These are phyloP conservation scores for Podaxis sp. DNA, from an alignment of 768 basidiomycete species.

Conservation along the genomic window DNA sequence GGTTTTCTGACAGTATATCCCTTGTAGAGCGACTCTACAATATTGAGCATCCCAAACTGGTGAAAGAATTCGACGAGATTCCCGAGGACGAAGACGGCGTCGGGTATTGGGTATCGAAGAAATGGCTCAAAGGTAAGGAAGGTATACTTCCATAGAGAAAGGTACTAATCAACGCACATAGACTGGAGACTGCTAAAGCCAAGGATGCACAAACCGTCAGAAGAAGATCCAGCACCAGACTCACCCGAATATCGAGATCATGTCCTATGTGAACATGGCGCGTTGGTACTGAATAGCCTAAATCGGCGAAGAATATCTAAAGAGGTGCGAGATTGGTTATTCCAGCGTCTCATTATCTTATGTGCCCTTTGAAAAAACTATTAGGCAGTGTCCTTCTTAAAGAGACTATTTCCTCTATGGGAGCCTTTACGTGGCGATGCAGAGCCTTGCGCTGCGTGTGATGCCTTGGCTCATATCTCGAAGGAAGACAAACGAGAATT, in stretches of 20 bases:
- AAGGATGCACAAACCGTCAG: constrained; percentile 64
- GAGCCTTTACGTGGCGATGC: constrained; percentile 45
- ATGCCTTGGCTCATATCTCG: constrained; percentile 48
- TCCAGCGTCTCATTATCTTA: background rate
- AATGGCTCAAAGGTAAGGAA: constrained; percentile 69
- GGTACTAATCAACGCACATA: constrained; percentile 24
- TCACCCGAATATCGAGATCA: constrained; percentile 52
- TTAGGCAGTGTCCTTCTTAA: constrained; percentile 58
- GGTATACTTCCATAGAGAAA: constrained; percentile 9
- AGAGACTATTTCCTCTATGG: constrained; percentile 65
- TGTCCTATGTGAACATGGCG: constrained; percentile 72
- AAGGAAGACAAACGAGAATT: constrained; percentile 61
- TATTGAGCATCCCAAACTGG: constrained; percentile 61
- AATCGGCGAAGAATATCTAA: constrained; percentile 61
- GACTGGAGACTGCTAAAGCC: constrained; percentile 76
- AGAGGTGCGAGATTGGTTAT: constrained; percentile 38
- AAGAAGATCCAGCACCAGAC: constrained; percentile 69
- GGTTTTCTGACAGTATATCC: constrained; percentile 3
- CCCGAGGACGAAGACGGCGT: constrained; percentile 40
- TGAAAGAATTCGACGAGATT: constrained; percentile 56
- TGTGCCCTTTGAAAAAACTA: background rate
- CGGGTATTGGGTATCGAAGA: constrained; percentile 74
- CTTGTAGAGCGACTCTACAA: constrained; percentile 65
- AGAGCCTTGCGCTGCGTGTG: constrained; percentile 65
- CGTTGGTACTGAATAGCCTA: constrained; percentile 51